A percentile compares a stretch with the other conserved stretches of the same genome.
Evolutionary conservation across 345 rosid genomes (phyloP).

Genomic region (Capsella bursapastoris): DNA sequence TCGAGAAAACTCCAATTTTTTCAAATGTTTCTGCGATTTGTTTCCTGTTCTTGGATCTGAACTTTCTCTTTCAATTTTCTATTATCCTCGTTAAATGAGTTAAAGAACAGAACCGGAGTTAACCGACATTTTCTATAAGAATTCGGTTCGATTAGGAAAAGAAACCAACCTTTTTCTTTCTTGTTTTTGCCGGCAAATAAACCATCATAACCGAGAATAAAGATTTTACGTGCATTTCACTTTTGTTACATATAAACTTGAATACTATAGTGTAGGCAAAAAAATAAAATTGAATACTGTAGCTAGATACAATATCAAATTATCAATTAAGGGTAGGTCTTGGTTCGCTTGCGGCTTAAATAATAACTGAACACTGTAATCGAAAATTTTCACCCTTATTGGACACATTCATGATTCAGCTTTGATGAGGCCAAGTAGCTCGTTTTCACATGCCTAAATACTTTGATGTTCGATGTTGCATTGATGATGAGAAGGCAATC

Average conservation of each 20-base stretch:
- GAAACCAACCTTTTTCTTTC: no score
- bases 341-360: no score
- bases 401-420: neutral
- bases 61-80: neutral
- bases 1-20: slow-evolving; percentile 27
- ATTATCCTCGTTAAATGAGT: neutral
- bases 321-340: neutral
- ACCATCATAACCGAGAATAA: neutral
- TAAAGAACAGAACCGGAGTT: neutral
- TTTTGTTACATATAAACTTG: neutral
- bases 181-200: neutral
- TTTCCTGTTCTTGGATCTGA: slow-evolving; percentile 26
- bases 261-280: no score
- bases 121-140: neutral
- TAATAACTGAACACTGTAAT: neutral
- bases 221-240: neutral
- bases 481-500: neutral
- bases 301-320: neutral
- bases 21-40: slow-evolving; percentile 8
- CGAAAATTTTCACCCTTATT: neutral
- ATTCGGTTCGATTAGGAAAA: neutral
- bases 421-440: neutral
- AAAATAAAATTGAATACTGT: neutral
- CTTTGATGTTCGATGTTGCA: neutral
- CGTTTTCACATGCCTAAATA: slow-evolving; percentile 4